These are phyloP conservation scores for Musa itinerans DNA, from an alignment of 176 grass and related monocot genomes.

Conservation along the genomic window DNA sequence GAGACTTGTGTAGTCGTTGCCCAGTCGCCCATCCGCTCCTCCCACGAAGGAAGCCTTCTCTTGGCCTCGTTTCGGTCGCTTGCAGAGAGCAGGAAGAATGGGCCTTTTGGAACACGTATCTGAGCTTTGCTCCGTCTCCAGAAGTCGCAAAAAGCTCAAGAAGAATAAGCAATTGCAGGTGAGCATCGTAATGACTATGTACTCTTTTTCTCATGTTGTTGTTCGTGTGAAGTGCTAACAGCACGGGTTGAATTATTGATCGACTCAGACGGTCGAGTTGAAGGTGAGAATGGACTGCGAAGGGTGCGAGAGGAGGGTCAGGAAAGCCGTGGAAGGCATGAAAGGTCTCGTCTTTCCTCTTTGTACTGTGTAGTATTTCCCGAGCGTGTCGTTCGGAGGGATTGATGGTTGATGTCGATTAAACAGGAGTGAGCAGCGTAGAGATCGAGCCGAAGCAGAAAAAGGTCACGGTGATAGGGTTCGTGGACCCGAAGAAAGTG, in stretches of 20 bases:
- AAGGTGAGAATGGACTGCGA: conserved; percentile 95
- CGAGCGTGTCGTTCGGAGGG: too few relatives aligned
- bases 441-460: conserved; percentile 53
- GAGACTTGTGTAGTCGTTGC: too few relatives aligned
- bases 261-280: conserved; percentile 70
- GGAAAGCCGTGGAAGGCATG: conserved; percentile 60
- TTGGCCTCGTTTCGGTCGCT: too few relatives aligned
- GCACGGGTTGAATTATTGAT: not conserved
- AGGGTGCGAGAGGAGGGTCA: conserved; percentile 76
- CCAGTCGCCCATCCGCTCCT: too few relatives aligned
- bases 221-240: too few relatives aligned
- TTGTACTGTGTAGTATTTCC: too few relatives aligned
- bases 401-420: not conserved
- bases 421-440: conserved; percentile 37
- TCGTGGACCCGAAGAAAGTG: conserved; percentile 42
- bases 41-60: too few relatives aligned
- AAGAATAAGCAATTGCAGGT: conserved; percentile 35
- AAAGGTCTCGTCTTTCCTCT: conserved; percentile 21
- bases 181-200: not conserved
- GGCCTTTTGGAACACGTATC: conserved; percentile 22
- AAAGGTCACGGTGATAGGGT: conserved; percentile 52
- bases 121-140: conserved; percentile 20
- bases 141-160: not conserved
- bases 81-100: not conserved
- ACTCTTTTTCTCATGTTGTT: too few relatives aligned